A percentile compares a stretch with the other conserved stretches of the same genome.
These are phyloP conservation scores for Echeveria elegans DNA, from an alignment of 164 flowering plant species.

Conservation along the genomic window DNA sequence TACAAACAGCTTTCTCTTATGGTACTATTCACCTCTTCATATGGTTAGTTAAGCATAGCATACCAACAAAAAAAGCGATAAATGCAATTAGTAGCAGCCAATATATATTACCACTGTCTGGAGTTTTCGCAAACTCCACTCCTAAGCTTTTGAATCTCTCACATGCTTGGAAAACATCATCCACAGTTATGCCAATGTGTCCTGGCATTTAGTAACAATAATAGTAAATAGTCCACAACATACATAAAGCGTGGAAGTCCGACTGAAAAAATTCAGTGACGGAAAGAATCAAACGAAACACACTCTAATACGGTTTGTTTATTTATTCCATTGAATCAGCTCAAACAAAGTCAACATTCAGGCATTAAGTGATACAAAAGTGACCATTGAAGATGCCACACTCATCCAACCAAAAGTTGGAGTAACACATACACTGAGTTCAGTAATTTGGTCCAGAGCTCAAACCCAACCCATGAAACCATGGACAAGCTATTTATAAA, in stretches of 20 bases:
- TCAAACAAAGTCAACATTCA: too few relatives aligned
- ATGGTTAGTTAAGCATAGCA: too few relatives aligned
- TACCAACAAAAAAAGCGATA: not conserved
- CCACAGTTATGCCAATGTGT: slow-evolving; percentile 93
- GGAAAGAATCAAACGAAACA: not conserved
- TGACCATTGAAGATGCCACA: too few relatives aligned
- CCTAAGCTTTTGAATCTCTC: slow-evolving; percentile 76
- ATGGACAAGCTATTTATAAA: too few relatives aligned
- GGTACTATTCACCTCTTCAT: not conserved
- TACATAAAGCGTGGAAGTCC: not conserved
- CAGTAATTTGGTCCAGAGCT: too few relatives aligned
- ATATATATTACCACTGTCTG: slow-evolving; percentile 65
- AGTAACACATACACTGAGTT: too few relatives aligned
- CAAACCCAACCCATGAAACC: not conserved
- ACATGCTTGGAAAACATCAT: slow-evolving; percentile 79
- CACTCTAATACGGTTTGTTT: too few relatives aligned
- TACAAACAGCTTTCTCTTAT: too few relatives aligned
- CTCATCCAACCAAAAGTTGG: too few relatives aligned
- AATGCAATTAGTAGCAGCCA: slow-evolving; percentile 7
- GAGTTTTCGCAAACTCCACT: slow-evolving; percentile 84
- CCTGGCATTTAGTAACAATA: slow-evolving; percentile 39
- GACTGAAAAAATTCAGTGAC: not conserved
- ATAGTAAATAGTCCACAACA: not conserved
- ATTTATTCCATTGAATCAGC: too few relatives aligned
- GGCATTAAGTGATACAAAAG: too few relatives aligned